phyloP scores from a whole-genome alignment of 108 stramenopile species.

The Fistulifera pelliculosa region DNA sequence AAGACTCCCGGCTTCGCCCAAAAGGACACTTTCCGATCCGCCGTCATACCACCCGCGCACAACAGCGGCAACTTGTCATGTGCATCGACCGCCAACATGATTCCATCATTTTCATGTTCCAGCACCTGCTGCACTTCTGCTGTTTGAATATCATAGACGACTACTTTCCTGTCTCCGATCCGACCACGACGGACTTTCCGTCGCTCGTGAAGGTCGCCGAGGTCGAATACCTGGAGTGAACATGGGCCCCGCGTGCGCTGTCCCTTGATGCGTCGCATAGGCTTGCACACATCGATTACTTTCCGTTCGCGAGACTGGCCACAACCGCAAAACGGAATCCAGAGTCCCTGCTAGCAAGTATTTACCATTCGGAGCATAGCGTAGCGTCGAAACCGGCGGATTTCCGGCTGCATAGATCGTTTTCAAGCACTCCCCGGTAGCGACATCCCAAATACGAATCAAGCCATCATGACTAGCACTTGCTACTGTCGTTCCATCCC shows the following conservation, averaged over 20 bases:
- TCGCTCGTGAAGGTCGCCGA: constrained; percentile 52
- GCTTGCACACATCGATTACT: constrained; percentile 26
- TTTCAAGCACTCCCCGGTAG: constrained; percentile 91
- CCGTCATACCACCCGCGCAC: constrained; percentile 74
- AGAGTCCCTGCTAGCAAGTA: constrained; percentile 75
- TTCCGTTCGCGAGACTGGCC: constrained; percentile 47
- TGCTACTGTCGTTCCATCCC: constrained; percentile 81
- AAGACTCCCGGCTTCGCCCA: constrained; percentile 25
- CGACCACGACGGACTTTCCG: constrained; percentile 72
- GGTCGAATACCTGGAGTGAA: constrained; percentile 69
- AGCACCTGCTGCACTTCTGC: constrained; percentile 59
- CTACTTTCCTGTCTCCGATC: constrained; percentile 84
- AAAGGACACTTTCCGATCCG: constrained; percentile 72
- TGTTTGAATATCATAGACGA: constrained; percentile 84
- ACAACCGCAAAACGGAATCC: constrained; percentile 73
- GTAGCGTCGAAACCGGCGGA: constrained; percentile 73
- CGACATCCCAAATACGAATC: constrained; percentile 90
- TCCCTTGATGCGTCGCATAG: constrained; percentile 18
- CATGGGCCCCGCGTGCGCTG: constrained; percentile 6
- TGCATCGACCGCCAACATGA: constrained; percentile 69
- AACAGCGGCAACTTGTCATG: constrained; percentile 68
- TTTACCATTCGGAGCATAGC: constrained; percentile 88
- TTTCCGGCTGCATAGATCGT: constrained; percentile 90
- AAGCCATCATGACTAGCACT: constrained; percentile 88
- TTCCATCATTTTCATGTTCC: constrained; percentile 59